Evolutionary conservation across 2,329 filamentous ascomycete species (phyloP).

Genomic region (Ophiostoma pallidulum): DNA sequence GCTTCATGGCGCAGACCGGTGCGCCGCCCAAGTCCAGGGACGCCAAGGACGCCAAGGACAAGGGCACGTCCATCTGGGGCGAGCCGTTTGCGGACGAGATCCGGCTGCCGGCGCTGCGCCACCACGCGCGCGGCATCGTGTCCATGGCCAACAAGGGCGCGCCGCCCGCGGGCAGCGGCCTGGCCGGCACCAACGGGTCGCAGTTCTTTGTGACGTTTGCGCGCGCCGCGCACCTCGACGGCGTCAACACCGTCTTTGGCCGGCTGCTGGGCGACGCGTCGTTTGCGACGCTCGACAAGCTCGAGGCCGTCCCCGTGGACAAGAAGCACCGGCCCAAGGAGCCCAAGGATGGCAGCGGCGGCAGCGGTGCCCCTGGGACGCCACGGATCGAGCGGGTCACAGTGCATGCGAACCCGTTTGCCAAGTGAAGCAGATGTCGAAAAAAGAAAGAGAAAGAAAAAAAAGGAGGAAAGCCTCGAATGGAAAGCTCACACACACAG

Average conservation of each 20-base stretch:
- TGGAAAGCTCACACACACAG: too few species aligned
- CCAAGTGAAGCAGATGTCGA: slow-evolving; percentile 5
- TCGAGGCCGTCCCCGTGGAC: slow-evolving; percentile 65
- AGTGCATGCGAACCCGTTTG: slow-evolving; percentile 11
- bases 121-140: slow-evolving; percentile 59
- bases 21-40: slow-evolving; percentile 33
- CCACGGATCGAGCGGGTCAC: slow-evolving; percentile 10
- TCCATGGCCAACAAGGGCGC: slow-evolving; percentile 70
- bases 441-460: background rate
- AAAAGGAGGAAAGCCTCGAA: too few species aligned
- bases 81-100: slow-evolving; percentile 73
- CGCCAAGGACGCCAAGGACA: slow-evolving; percentile 35
- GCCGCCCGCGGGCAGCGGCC: slow-evolving; percentile 13
- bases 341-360: slow-evolving; percentile 21
- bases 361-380: background rate
- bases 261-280: slow-evolving; percentile 59
- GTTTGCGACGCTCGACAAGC: slow-evolving; percentile 54
- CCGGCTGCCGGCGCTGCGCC: slow-evolving; percentile 52
- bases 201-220: slow-evolving; percentile 79
- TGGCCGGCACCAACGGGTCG: slow-evolving; percentile 59
- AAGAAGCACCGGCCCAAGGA: slow-evolving; percentile 68
- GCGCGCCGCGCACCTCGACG: slow-evolving; percentile 70
- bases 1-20: slow-evolving; percentile 74
- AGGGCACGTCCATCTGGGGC: slow-evolving; percentile 63
- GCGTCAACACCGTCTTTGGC: slow-evolving; percentile 77